Base-by-base conservation (phyloP, 495 filamentous ascomycete species). In the Podospora pseudopauciseta region DNA sequence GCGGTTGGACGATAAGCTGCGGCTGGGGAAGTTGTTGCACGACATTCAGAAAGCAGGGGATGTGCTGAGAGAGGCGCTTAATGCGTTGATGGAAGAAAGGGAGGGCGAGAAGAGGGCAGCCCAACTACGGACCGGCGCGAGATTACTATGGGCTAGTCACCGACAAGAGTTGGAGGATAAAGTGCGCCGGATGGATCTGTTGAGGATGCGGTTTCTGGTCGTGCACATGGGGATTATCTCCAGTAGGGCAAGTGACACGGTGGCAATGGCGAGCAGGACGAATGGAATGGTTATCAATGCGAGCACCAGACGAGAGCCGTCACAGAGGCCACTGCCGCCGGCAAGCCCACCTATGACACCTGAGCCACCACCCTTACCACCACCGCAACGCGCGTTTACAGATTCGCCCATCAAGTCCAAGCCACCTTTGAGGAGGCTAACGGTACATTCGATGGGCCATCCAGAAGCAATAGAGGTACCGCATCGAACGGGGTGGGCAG, bases 161-260 rank as follows among this genome's bases (percentile, higher is more conserved):
- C 79, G 80, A 32, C 67, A 58, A 58, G 74, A 77, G 55, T 72
- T 87, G 49, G 81, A 85, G 76, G 80, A 84, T 34, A 78, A 80
- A 65, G 81, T 85, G 67, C 87, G 84, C 23, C 85, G 82, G 5
- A 79, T 90, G 73, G 88, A 91, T 68, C 77, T 84, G 68, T 79
- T 86, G 54, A 80, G 84, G 68, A 89, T 85, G 76, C 86, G 87
- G 32, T 87, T 84, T 69, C 71, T 87, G 13, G 82, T 85, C 16
- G 76, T 86, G 71, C 81, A 87, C 73, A 77, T 86, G 84, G 77
- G 85, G 65, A 74, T 86, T 69, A 77, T 86, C 65, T 75, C 86
- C 34, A 71, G 81, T 39, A 75, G 76, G 65, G 75, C 77, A 60
- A 73, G 73, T 63, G 78, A 78, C 59, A 65, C 61, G 11, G 71